phyloP scores from a whole-genome alignment of 352 stramenopile species.

The Globisporangium cystogenes region DNA sequence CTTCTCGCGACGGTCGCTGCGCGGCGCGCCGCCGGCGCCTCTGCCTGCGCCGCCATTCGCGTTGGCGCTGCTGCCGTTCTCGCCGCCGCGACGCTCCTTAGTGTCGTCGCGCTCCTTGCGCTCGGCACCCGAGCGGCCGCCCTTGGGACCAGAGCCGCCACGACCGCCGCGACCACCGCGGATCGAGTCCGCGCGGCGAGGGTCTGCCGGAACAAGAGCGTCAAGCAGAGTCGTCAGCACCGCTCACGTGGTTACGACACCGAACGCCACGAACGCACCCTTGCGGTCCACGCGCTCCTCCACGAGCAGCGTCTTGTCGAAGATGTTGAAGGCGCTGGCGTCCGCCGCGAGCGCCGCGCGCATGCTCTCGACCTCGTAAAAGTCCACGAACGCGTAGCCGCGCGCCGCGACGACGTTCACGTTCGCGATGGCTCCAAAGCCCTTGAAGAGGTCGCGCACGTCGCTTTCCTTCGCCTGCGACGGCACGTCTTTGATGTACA shows the following conservation, averaged over 20 bases:
- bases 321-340: slow-evolving; percentile 58
- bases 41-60: slow-evolving; percentile 18
- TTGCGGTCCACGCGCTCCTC: slow-evolving; percentile 74
- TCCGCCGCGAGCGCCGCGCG: slow-evolving; percentile 54
- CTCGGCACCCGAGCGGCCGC: slow-evolving; percentile 41
- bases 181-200: slow-evolving; percentile 24
- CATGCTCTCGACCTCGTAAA: slow-evolving; percentile 71
- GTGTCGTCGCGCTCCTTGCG: slow-evolving; percentile 64
- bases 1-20: slow-evolving; percentile 55
- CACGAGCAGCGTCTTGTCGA: slow-evolving; percentile 73
- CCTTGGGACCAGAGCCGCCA: slow-evolving; percentile 39
- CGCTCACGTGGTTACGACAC: background rate
- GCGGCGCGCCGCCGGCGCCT: slow-evolving; percentile 10
- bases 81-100: slow-evolving; percentile 27
- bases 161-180: slow-evolving; percentile 41
- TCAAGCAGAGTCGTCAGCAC: background rate
- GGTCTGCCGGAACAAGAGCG: background rate
- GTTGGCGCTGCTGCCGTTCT: slow-evolving; percentile 20
- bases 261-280: slow-evolving; percentile 16
- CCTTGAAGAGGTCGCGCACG: slow-evolving; percentile 74
- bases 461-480: slow-evolving; percentile 67
- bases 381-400: slow-evolving; percentile 85
- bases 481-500: slow-evolving; percentile 80
- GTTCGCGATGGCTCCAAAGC: slow-evolving; percentile 67
- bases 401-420: slow-evolving; percentile 52